These are phyloP conservation scores for Pyrus hybrid DNA, from an alignment of 331 rosid genomes.

Conservation along the genomic window DNA sequence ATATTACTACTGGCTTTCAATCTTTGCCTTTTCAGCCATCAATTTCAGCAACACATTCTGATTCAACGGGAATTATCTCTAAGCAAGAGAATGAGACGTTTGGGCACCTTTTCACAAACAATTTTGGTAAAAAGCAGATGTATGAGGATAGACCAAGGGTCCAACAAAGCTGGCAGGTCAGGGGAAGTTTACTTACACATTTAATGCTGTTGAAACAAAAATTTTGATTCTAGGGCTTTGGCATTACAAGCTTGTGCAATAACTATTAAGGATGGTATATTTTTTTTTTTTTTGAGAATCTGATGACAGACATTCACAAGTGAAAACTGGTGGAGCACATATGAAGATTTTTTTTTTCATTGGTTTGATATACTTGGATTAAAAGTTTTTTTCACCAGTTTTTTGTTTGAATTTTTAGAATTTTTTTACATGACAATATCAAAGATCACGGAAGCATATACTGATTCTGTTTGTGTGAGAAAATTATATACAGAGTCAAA, in stretches of 20 bases:
- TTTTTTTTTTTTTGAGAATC: background rate
- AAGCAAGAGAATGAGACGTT: slow-evolving; percentile 36
- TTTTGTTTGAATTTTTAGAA: background rate
- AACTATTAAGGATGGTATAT: background rate
- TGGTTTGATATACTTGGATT: background rate
- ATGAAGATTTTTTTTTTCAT: background rate
- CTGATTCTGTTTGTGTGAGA: background rate
- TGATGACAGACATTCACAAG: background rate
- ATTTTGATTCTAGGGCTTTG: background rate
- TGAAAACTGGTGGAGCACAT: background rate
- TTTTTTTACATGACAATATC: background rate
- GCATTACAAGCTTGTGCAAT: background rate
- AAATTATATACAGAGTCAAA: background rate
- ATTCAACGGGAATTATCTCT: slow-evolving; percentile 21
- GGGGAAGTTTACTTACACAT: background rate
- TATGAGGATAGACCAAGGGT: slow-evolving; percentile 23
- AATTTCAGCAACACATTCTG: slow-evolving; percentile 29
- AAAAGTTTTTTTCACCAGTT: background rate
- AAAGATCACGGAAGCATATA: background rate
- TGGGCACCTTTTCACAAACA: slow-evolving; percentile 28
- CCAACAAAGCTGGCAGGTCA: slow-evolving; percentile 61
- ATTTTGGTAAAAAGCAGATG: slow-evolving; percentile 21
- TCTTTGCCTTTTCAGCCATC: slow-evolving; percentile 38
- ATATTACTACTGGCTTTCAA: slow-evolving; percentile 24
- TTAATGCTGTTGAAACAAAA: background rate